Base-by-base conservation (phyloP, 352 stramenopile genomes). In the Albugo candida region DNA sequence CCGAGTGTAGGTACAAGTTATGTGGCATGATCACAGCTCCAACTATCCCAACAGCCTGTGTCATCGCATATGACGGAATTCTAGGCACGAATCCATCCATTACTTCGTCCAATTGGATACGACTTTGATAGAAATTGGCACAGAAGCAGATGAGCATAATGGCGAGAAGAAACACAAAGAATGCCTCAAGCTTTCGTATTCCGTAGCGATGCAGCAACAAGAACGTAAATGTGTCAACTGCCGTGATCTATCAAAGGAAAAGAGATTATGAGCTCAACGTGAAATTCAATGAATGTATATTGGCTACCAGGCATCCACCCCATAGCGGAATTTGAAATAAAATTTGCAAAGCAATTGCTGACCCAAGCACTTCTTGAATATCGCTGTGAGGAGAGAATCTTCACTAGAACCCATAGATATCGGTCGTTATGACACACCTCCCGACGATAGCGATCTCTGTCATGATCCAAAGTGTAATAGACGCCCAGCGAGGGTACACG, bases 1-100 rank as follows among this genome's bases (percentile, higher is more conserved):
- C 92, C 5, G 83, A 96, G 59, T 97, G 92, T 31, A 97, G 60
- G 53, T 94, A 97, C 13, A 97, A 70, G 48, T 97, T 97, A 70
- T 97, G 87, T 1, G 92, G 92, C 92, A 97, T 97, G 65, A 97
- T 94, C 37, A 98, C 87, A 0, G 87, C 81, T 36, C 91, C 92
- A 12, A 97, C 54, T 46, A 96, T 96, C 1, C 85, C 91, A 13
- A 95, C 92, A 17, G 77, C 85, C 47, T 81, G 67, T 14, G 68
- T 84, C 47, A 74, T 81, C 3, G 70, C 87, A 53, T 81, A 91
- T 48, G 56, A 68, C 58, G 86, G 54, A 10, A 81, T 59, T 13
- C 67, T 59, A 2, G 84, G 74, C 1, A 91, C 51, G 53, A 96
- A 95, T 11, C 86, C 88, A 27, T 62, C 61, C 4, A 65, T 48